Evolutionary conservation across 257 asterid species (phyloP).

Genomic region (Salvia hispanica): DNA sequence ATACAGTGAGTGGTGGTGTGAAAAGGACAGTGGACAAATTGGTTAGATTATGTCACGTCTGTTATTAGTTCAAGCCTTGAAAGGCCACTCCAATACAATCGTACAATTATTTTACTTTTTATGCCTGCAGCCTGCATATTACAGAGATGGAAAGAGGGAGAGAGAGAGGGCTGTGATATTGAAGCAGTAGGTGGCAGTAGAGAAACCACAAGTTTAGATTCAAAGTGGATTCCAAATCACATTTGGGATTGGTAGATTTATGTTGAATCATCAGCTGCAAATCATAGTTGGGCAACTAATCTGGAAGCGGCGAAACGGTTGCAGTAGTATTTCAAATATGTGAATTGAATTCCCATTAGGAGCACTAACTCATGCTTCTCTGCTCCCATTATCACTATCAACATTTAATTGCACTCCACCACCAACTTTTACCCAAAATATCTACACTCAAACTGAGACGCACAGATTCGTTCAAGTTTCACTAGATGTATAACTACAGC

Average conservation of each 20-base stretch:
- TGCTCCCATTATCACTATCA: not conserved
- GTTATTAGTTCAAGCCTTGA: constrained; percentile 27
- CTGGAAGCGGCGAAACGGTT: constrained; percentile 29
- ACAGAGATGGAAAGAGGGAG: constrained; percentile 30
- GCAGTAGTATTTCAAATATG: not conserved
- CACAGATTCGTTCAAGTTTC: too few species aligned
- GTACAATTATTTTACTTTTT: not conserved
- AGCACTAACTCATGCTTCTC: constrained; percentile 5
- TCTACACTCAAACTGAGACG: not conserved
- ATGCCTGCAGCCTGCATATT: too few species aligned
- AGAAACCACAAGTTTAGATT: constrained; percentile 30
- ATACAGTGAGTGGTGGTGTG: not conserved
- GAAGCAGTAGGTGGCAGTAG: constrained; percentile 26
- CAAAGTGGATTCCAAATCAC: constrained; percentile 41
- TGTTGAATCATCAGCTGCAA: not conserved
- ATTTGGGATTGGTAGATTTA: constrained; percentile 1
- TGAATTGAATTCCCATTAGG: constrained; percentile 1
- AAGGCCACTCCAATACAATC: constrained; percentile 25
- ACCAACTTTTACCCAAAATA: not conserved
- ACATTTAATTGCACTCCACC: not conserved
- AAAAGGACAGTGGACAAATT: not conserved
- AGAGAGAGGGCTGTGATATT: not conserved
- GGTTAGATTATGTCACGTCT: not conserved
- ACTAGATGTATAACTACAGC: too few species aligned
- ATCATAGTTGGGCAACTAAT: not conserved